Conservation (phyloP, 352 stramenopile genomes). For the Pythium chondricola region DNA sequence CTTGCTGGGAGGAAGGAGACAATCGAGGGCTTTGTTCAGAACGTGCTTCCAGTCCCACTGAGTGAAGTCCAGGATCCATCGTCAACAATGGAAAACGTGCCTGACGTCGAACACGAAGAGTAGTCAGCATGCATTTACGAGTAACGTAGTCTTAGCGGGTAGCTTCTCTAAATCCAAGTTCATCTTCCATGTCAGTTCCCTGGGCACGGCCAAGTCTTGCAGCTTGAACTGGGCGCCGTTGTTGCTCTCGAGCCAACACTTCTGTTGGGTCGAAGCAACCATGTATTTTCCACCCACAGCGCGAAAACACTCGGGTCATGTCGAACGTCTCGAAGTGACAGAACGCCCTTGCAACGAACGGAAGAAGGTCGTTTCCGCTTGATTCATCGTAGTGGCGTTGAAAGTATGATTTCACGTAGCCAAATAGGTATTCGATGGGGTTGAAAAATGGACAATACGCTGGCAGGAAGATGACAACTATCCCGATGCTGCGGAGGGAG, state of each 20-base stretch:
- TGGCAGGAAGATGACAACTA: conserved; percentile 18
- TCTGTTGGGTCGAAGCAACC: conserved; percentile 7
- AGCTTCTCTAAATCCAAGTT: neutral
- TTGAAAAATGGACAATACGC: conserved; percentile 26
- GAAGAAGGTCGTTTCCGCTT: conserved; percentile 1
- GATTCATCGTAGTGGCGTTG: conserved; percentile 12
- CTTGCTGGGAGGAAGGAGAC: neutral
- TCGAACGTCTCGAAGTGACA: conserved; percentile 2
- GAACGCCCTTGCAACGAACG: conserved; percentile 8
- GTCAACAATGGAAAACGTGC: neutral
- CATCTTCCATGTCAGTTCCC: neutral
- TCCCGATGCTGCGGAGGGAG: conserved; percentile 18
- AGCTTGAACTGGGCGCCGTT: neutral
- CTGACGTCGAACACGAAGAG: neutral
- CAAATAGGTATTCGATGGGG: conserved; percentile 23
- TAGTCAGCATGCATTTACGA: neutral
- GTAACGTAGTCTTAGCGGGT: neutral
- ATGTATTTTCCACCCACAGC: conserved; percentile 9
- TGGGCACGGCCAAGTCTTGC: neutral
- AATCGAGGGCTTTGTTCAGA: neutral
- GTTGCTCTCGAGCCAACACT: conserved; percentile 1
- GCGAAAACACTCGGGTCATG: neutral
- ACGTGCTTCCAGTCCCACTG: neutral
- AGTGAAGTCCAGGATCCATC: neutral
- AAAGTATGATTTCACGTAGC: conserved; percentile 1